Evolutionary conservation across 805 yeast genomes (phyloP), one percentile per base, ranked within the genome.

Genomic region (Candida awuae): DNA sequence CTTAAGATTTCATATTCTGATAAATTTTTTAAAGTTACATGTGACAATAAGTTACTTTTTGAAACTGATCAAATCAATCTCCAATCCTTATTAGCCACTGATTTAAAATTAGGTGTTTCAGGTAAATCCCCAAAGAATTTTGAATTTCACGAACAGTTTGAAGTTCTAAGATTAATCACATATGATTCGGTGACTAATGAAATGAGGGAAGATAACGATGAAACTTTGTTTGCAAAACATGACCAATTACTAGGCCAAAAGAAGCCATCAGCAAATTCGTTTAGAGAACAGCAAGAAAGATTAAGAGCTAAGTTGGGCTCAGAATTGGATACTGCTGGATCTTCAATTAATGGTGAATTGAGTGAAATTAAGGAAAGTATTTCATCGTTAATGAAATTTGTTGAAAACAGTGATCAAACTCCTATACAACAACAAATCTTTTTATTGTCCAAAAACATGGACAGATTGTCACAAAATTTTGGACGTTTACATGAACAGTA

Each of bases 11-110:
- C 80, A 8, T 80, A 80, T 50, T 70, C 75, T 18, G 43, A 46
- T 4, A 32, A 50, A 7, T 54, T 61, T 29, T 57, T 71, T 43
- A 78, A 80, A 47, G 68, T 82, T n/a, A 85, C 83, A 45, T 62
- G 80, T 35, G 85, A 83, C 57, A 83, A 83, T 55, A 75, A 71
- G 48, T 65, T 83, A 41, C 77, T 87, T 52, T 74, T 82, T 58
- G 77, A 77, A 56, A 77, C 87, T 0, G 70, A 73, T 42, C 58
- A 72, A 39, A 62, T 82, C 27, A 53, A 58, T 26, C 53, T 82
- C 15, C 73, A 73, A 23, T 38, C 50, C 3, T 20, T 56, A 9
- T 44, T 55, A 6, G 41, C 46, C 16, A 46, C 53, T 1, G 59
- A 63, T 25, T 65, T 71, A 43, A 66, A 59, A 34, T 42, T 81